These are phyloP conservation scores for Anthracocystis walkeri DNA, from an alignment of 1,284 basidiomycete species.

Conservation along the genomic window DNA sequence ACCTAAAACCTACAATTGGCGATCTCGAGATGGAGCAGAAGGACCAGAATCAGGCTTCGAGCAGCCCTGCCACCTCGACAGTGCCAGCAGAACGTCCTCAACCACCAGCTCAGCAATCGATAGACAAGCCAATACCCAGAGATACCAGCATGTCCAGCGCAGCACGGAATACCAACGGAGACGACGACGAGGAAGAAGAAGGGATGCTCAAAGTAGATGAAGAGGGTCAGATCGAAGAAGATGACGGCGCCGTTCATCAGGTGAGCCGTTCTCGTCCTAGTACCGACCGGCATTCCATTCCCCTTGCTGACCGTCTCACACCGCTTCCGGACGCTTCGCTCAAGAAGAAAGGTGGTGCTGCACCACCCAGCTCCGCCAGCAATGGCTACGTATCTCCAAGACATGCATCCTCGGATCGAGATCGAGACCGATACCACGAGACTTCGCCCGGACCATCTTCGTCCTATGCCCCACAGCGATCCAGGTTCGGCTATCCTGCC, in stretches of 20 bases:
- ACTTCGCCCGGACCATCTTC: conserved; percentile 42
- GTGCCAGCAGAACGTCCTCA: not conserved
- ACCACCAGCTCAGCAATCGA: not conserved
- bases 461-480: conserved; percentile 31
- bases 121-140: conserved; percentile 5
- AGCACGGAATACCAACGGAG: conserved; percentile 2
- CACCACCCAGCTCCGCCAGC: conserved; percentile 17
- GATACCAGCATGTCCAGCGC: conserved; percentile 10
- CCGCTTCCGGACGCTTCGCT: conserved; percentile 26
- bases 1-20: not conserved
- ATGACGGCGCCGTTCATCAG: conserved; percentile 31
- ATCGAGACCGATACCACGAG: conserved; percentile 38
- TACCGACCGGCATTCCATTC: conserved; percentile 15
- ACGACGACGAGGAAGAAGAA: conserved; percentile 53
- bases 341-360: conserved; percentile 14
- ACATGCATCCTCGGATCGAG: conserved; percentile 29
- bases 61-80: not conserved
- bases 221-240: conserved; percentile 54
- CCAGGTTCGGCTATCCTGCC: conserved; percentile 26
- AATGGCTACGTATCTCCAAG: conserved; percentile 34
- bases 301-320: conserved; percentile 41
- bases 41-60: not conserved
- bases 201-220: conserved; percentile 51
- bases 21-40: conserved; percentile 13
- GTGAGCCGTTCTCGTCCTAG: conserved; percentile 40